phyloP scores from a whole-genome alignment of 2,329 filamentous ascomycete genomes.

The Pyrenophora tritici-repentis region DNA sequence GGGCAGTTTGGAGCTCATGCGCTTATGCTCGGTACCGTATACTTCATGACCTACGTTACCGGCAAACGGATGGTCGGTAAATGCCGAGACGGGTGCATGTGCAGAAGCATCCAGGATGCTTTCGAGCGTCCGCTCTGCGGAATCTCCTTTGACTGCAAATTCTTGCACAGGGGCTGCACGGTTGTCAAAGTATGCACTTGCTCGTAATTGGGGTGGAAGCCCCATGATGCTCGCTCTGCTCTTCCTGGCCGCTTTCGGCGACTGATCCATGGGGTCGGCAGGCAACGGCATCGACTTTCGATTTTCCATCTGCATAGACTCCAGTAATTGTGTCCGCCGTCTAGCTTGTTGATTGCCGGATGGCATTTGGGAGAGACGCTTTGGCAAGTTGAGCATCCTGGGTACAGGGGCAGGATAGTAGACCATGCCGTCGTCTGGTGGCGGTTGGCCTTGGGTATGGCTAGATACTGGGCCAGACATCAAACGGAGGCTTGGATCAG shows the following conservation, averaged over 20 bases:
- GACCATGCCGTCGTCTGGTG: slow-evolving; percentile 79
- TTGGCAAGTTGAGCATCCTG: slow-evolving; percentile 88
- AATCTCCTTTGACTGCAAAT: slow-evolving; percentile 69
- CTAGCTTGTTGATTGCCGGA: slow-evolving; percentile 68
- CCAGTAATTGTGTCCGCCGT: slow-evolving; percentile 74
- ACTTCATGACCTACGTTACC: slow-evolving; percentile 76
- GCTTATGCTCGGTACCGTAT: slow-evolving; percentile 60
- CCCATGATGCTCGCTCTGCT: slow-evolving; percentile 54
- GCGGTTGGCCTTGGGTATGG: slow-evolving; percentile 45
- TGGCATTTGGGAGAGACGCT: slow-evolving; percentile 77
- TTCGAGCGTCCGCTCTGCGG: slow-evolving; percentile 86
- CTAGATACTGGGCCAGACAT: not conserved
- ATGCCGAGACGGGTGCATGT: slow-evolving; percentile 83
- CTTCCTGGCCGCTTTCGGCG: slow-evolving; percentile 28
- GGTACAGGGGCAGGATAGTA: slow-evolving; percentile 96
- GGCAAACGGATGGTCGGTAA: slow-evolving; percentile 85
- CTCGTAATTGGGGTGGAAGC: slow-evolving; percentile 82
- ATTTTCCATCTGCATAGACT: slow-evolving; percentile 62
- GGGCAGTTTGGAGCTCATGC: slow-evolving; percentile 50
- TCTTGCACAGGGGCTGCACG: slow-evolving; percentile 61
- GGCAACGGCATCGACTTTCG: slow-evolving; percentile 54
- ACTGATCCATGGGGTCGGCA: slow-evolving; percentile 1
- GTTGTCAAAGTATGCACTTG: slow-evolving; percentile 85
- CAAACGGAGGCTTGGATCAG: slow-evolving; percentile 23
- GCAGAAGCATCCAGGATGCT: slow-evolving; percentile 90